These are phyloP conservation scores for Crithidia mellificae DNA, from an alignment of 208 protist species.

Conservation along the genomic window DNA sequence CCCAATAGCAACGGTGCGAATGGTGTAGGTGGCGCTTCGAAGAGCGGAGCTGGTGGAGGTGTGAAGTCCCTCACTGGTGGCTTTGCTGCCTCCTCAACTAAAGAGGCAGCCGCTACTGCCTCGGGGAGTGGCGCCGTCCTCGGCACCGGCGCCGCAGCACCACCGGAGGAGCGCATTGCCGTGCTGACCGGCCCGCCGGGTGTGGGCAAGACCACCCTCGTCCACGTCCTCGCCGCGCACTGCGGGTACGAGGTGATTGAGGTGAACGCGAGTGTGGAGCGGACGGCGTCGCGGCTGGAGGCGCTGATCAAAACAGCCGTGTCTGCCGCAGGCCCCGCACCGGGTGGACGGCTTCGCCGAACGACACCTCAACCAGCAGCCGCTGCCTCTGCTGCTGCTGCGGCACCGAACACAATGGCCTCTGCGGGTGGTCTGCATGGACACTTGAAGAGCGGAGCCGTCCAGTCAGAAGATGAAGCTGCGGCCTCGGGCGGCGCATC, in stretches of 20 bases:
- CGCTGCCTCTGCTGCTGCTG: no score
- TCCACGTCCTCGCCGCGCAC: slow-evolving; percentile 91
- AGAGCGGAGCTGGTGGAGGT: neutral
- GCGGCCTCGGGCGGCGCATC: no score
- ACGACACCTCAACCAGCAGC: neutral
- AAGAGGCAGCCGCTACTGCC: neutral
- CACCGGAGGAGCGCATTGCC: slow-evolving; percentile 69
- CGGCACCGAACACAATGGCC: no score
- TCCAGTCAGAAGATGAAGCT: no score
- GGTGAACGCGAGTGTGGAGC: slow-evolving; percentile 95
- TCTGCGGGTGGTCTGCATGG: no score
- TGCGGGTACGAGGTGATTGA: slow-evolving; percentile 94
- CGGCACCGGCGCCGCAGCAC: slow-evolving; percentile 12
- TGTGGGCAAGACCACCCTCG: slow-evolving; percentile 96
- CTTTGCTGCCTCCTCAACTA: neutral
- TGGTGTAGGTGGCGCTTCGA: neutral
- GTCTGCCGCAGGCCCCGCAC: slow-evolving; percentile 32
- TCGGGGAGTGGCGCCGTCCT: no score
- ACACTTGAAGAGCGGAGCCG: no score
- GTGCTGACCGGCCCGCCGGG: slow-evolving; percentile 93
- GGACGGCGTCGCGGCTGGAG: slow-evolving; percentile 74
- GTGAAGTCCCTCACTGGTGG: neutral
- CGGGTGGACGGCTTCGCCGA: slow-evolving; percentile 18
- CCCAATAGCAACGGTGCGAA: neutral
- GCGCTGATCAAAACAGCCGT: slow-evolving; percentile 67